These are phyloP conservation scores for Crucihimalaya himalaica DNA, from an alignment of 345 rosid species.

Conservation along the genomic window DNA sequence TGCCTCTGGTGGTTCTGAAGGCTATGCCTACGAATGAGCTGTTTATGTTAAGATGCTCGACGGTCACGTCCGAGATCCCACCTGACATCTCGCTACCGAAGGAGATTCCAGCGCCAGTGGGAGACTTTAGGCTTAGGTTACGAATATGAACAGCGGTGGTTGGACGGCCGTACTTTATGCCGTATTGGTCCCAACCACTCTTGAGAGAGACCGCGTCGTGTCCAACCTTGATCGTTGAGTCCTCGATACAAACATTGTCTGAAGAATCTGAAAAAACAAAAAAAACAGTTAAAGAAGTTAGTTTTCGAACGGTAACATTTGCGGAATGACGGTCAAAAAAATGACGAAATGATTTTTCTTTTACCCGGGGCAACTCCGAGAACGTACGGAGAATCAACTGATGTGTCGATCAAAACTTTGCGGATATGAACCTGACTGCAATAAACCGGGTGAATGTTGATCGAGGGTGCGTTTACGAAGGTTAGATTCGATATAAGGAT, in stretches of 20 bases:
- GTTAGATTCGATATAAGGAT: constrained; percentile 83
- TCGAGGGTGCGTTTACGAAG: constrained; percentile 76
- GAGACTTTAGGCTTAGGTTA: constrained; percentile 64
- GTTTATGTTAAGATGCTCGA: constrained; percentile 50
- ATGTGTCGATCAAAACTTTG: constrained; percentile 54
- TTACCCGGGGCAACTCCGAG: constrained; percentile 86
- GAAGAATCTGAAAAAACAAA: constrained; percentile 77
- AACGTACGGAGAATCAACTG: constrained; percentile 62
- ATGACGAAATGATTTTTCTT: constrained; percentile 34
- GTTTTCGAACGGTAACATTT: neutral
- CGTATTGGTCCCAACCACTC: constrained; percentile 98
- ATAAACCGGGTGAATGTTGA: constrained; percentile 83
- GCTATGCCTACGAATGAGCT: constrained; percentile 64
- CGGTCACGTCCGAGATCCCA: constrained; percentile 68
- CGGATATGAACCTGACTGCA: constrained; percentile 49
- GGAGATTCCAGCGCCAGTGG: constrained; percentile 72
- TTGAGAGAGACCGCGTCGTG: constrained; percentile 77
- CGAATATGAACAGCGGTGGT: constrained; percentile 64
- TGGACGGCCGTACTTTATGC: constrained; percentile 69
- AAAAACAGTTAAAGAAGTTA: neutral
- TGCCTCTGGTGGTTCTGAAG: constrained; percentile 72
- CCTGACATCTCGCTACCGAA: constrained; percentile 99
- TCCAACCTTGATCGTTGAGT: constrained; percentile 67
- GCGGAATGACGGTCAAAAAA: neutral
- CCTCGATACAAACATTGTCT: constrained; percentile 78